Conservation (phyloP, 768 basidiomycete species). For the Chalciporus chontae region DNA sequence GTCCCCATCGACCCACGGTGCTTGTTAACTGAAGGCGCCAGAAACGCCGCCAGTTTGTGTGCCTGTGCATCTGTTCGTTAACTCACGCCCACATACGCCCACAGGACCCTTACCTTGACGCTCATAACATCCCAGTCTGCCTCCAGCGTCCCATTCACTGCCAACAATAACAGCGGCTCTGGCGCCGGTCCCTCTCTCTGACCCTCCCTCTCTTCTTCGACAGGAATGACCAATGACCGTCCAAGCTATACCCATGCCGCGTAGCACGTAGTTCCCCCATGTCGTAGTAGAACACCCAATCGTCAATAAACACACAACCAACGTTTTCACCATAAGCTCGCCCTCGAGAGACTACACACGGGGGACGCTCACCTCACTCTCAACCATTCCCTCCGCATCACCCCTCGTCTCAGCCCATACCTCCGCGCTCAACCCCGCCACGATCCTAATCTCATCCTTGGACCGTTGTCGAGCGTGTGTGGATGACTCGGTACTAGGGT, state of each 20-base stretch:
- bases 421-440: slow-evolving; percentile 70
- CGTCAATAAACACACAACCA: neutral
- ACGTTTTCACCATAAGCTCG: neutral
- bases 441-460: slow-evolving; percentile 72
- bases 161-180: slow-evolving; percentile 65
- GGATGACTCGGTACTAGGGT: slow-evolving; percentile 8
- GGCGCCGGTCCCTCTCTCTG: slow-evolving; percentile 20
- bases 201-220: slow-evolving; percentile 39
- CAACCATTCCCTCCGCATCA: slow-evolving; percentile 56
- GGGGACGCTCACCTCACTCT: slow-evolving; percentile 59
- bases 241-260: slow-evolving; percentile 49
- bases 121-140: slow-evolving; percentile 69
- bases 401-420: slow-evolving; percentile 75
- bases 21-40: slow-evolving; percentile 37
- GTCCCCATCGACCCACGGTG: slow-evolving; percentile 29
- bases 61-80: slow-evolving; percentile 21
- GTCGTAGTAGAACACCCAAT: slow-evolving; percentile 3
- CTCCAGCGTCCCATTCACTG: slow-evolving; percentile 55
- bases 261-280: neutral
- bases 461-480: slow-evolving; percentile 34
- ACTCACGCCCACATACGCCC: neutral
- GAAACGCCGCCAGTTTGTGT: slow-evolving; percentile 29
- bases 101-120: slow-evolving; percentile 46
- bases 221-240: slow-evolving; percentile 62
- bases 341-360: neutral